These are phyloP conservation scores for Cardiospermum halicacabum DNA, from an alignment of 345 rosid species.

Conservation along the genomic window DNA sequence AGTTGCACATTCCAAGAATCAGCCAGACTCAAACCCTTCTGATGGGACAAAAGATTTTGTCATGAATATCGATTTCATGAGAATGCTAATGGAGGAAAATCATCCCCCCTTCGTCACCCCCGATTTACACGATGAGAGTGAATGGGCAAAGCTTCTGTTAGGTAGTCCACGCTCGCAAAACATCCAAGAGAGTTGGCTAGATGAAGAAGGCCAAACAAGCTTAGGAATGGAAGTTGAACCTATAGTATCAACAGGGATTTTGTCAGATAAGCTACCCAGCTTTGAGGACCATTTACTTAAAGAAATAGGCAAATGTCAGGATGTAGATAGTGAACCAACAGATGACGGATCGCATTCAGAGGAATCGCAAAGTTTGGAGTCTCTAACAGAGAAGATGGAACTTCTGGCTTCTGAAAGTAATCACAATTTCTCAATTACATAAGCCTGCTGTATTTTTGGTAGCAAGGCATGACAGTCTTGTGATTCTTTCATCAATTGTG, in stretches of 20 bases:
- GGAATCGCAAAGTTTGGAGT: conserved; percentile 39
- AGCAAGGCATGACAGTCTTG: conserved; percentile 1
- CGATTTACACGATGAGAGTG: conserved; percentile 63
- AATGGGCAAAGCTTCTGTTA: conserved; percentile 74
- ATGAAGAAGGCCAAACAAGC: conserved; percentile 27
- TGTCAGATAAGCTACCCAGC: conserved; percentile 24
- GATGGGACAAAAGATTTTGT: conserved; percentile 54
- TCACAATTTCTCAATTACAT: background rate
- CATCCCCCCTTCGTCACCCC: conserved; percentile 52
- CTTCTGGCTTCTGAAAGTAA: conserved; percentile 38
- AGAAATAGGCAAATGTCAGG: conserved; percentile 42
- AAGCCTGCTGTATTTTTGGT: background rate
- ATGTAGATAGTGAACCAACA: conserved; percentile 31
- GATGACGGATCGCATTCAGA: conserved; percentile 30
- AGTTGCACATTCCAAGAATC: conserved; percentile 16
- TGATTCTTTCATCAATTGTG: background rate
- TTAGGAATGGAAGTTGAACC: conserved; percentile 29
- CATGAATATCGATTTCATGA: conserved; percentile 56
- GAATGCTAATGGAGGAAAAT: conserved; percentile 66
- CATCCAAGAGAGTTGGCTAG: conserved; percentile 25
- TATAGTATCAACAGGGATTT: conserved; percentile 24
- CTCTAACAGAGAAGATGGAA: conserved; percentile 51
- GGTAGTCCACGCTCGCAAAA: conserved; percentile 36
- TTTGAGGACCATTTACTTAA: conserved; percentile 41
- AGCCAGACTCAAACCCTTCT: conserved; percentile 23